These are phyloP conservation scores for Coriolopsis trogii DNA, from an alignment of 1,284 basidiomycete genomes.

Conservation along the genomic window DNA sequence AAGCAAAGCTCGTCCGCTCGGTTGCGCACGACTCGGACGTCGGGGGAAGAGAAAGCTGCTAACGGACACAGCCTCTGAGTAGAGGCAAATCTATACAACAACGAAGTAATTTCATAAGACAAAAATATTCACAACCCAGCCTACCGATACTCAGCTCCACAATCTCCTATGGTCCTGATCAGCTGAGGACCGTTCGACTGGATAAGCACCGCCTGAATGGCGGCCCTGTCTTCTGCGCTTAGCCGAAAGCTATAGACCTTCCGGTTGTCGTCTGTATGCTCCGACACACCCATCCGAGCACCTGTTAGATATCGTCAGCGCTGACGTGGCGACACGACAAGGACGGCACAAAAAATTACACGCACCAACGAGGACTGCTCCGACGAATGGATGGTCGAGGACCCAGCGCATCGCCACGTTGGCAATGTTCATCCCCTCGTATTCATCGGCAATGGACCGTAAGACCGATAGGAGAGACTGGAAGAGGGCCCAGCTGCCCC, in stretches of 20 bases:
- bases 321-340: constrained; percentile 1
- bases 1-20: too few species aligned
- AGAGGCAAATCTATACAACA: too few species aligned
- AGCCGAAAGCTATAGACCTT: constrained; percentile 63
- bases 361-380: constrained; percentile 77
- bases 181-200: constrained; percentile 61
- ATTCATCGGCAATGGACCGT: constrained; percentile 65
- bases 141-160: constrained; percentile 79
- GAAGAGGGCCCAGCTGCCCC: constrained; percentile 79
- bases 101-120: too few species aligned
- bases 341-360: neutral
- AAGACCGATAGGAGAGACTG: constrained; percentile 64
- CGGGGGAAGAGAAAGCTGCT: too few species aligned
- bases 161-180: constrained; percentile 75
- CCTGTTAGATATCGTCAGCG: constrained; percentile 43
- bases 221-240: constrained; percentile 54
- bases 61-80: too few species aligned
- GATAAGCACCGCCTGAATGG: constrained; percentile 63
- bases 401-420: constrained; percentile 84
- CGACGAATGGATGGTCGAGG: constrained; percentile 76
- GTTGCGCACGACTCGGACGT: too few species aligned
- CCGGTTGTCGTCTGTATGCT: constrained; percentile 71
- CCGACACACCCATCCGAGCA: constrained; percentile 73
- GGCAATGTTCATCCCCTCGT: constrained; percentile 69
- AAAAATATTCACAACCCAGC: neutral